phyloP scores from a whole-genome alignment of 1,284 basidiomycete genomes.

The Ganoderma meredithae region DNA sequence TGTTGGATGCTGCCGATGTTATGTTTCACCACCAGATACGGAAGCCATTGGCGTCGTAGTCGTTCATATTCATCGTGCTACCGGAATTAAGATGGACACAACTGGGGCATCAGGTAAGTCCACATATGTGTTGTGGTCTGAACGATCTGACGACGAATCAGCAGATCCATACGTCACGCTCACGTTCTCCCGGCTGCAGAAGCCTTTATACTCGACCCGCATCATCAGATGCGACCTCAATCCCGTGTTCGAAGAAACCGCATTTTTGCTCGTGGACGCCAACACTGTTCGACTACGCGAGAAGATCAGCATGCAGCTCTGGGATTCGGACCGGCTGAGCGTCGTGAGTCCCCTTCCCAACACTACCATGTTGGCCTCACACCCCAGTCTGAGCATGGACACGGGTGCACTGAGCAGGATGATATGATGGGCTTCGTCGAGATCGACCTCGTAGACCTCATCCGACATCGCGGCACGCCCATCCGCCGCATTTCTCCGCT shows the following conservation, averaged over 20 bases:
- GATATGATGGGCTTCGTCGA: conserved; percentile 46
- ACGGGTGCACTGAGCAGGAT: conserved; percentile 36
- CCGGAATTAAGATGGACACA: conserved; percentile 68
- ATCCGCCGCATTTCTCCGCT: conserved; percentile 40
- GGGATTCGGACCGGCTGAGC: conserved; percentile 73
- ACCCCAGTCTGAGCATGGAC: background rate
- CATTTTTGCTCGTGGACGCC: conserved; percentile 71
- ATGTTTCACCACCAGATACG: conserved; percentile 54
- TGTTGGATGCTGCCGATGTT: background rate
- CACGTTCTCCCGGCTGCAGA: conserved; percentile 53
- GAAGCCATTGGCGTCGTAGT: conserved; percentile 73
- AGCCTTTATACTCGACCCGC: conserved; percentile 76
- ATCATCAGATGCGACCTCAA: conserved; percentile 72
- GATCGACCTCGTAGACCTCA: conserved; percentile 42
- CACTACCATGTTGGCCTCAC: background rate
- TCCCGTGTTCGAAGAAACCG: conserved; percentile 83
- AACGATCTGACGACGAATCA: conserved; percentile 18
- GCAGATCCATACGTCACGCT: conserved; percentile 49
- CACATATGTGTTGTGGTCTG: background rate
- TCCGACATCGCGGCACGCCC: conserved; percentile 42
- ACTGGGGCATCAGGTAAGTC: conserved; percentile 67
- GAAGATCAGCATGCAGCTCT: conserved; percentile 72
- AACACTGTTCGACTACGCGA: conserved; percentile 78
- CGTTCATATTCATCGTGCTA: conserved; percentile 72
- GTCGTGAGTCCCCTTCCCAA: conserved; percentile 42